phyloP scores from a whole-genome alignment of 441 rosid species.

The Populus hybrid region DNA sequence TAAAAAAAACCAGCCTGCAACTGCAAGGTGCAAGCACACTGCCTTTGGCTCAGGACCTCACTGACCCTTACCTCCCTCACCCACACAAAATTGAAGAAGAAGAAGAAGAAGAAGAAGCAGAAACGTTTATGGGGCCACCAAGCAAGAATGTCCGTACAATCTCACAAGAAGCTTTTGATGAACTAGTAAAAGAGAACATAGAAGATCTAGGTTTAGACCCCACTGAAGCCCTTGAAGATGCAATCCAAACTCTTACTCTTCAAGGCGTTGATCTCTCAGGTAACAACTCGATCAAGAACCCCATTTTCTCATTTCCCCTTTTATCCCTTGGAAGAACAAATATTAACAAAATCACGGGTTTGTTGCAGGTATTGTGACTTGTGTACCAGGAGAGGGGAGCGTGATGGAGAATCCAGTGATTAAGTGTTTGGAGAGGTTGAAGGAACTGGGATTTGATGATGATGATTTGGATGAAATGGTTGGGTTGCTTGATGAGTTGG shows the following conservation, averaged over 20 bases:
- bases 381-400: conserved; percentile 66
- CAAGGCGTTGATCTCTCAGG: conserved; percentile 98
- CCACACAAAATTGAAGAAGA: background rate
- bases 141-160: conserved; percentile 45
- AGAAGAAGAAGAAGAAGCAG: background rate
- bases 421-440: conserved; percentile 56
- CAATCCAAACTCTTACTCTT: conserved; percentile 73
- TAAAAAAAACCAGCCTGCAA: background rate
- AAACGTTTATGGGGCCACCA: conserved; percentile 27
- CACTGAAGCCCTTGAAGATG: conserved; percentile 86
- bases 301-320: conserved; percentile 5
- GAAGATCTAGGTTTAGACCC: conserved; percentile 93
- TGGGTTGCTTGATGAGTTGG: conserved; percentile 42
- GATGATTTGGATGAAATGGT: conserved; percentile 43
- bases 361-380: conserved; percentile 62
- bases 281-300: background rate
- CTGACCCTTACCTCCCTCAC: no score
- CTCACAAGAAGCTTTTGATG: conserved; percentile 92
- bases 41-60: background rate
- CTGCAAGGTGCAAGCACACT: conserved; percentile 12
- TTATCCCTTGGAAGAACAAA: background rate
- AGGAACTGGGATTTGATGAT: conserved; percentile 30
- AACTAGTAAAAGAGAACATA: conserved; percentile 75
- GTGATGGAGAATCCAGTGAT: conserved; percentile 60
- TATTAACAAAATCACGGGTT: background rate